Conservation (phyloP, 495 filamentous ascomycete species). For the Hypomontagnella monticulosa region DNA sequence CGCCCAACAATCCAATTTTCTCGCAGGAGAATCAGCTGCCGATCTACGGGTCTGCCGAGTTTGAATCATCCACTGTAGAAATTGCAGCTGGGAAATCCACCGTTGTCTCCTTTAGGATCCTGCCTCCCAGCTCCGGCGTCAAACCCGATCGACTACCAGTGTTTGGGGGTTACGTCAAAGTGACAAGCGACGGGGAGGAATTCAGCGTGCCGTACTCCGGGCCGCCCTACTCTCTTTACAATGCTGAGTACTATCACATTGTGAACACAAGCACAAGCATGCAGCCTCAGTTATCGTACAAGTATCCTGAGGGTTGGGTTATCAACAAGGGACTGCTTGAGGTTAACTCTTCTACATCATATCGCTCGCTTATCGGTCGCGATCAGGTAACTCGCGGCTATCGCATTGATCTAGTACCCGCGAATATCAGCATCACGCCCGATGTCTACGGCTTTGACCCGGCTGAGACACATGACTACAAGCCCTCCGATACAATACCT, state of each 20-base stretch:
- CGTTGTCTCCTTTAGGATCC: conserved; percentile 25
- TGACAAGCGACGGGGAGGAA: conserved; percentile 29
- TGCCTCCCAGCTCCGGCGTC: conserved; percentile 28
- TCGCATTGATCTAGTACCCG: conserved; percentile 37
- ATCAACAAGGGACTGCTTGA: conserved; percentile 28
- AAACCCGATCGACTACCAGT: conserved; percentile 36
- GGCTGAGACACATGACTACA: conserved; percentile 20
- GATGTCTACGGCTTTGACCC: conserved; percentile 39
- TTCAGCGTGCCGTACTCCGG: conserved; percentile 44
- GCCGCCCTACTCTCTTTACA: conserved; percentile 40
- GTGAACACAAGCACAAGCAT: conserved; percentile 23
- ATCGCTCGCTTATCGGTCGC: conserved; percentile 22
- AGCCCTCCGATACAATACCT: conserved; percentile 18
- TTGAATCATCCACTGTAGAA: conserved; percentile 30
- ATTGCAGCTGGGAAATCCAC: conserved; percentile 27
- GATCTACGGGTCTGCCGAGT: conserved; percentile 39
- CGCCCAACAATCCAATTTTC: conserved; percentile 23
- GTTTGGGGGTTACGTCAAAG: conserved; percentile 41
- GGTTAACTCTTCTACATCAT: conserved; percentile 24
- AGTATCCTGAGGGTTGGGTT: conserved; percentile 19
- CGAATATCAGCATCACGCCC: conserved; percentile 34
- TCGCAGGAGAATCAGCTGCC: conserved; percentile 38
- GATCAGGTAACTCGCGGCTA: conserved; percentile 35
- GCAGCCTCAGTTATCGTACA: conserved; percentile 25
- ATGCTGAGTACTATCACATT: conserved; percentile 35